Conservation (phyloP, 192 early-diverging fungal genomes). For the Coemansia sp. region DNA sequence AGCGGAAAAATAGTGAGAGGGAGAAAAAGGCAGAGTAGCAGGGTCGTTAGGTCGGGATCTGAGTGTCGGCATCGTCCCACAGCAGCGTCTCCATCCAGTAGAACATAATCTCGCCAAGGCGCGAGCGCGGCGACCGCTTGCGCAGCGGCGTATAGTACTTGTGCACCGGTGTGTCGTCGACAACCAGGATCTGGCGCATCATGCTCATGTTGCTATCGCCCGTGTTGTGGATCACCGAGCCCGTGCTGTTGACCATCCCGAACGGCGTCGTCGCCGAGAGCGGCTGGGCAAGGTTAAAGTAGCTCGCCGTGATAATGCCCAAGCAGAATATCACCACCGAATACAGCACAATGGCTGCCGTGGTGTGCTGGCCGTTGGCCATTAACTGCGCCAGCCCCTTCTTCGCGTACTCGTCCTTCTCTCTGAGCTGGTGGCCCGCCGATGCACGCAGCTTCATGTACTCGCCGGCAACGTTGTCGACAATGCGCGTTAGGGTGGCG, state of each 20-base stretch:
- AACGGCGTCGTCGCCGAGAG: slow-evolving; percentile 23
- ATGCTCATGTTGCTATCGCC: slow-evolving; percentile 29
- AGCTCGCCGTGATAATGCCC: slow-evolving; percentile 49
- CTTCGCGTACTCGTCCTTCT: slow-evolving; percentile 1
- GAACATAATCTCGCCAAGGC: slow-evolving; percentile 48
- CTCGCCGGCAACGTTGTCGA: slow-evolving; percentile 46
- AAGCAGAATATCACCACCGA: slow-evolving; percentile 49
- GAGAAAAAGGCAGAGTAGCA: no score
- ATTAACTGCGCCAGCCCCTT: slow-evolving; percentile 24
- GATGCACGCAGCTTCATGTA: slow-evolving; percentile 5
- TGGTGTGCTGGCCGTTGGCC: slow-evolving; percentile 41
- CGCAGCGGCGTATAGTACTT: slow-evolving; percentile 44
- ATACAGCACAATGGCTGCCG: slow-evolving; percentile 42
- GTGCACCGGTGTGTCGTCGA: slow-evolving; percentile 42
- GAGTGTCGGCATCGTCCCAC: slow-evolving; percentile 43
- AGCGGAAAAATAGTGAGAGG: no score
- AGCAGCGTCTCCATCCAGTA: slow-evolving; percentile 57
- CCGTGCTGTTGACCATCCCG: slow-evolving; percentile 28
- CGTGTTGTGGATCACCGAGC: background rate
- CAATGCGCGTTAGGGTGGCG: slow-evolving; percentile 41
- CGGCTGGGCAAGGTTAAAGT: slow-evolving; percentile 43
- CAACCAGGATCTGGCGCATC: slow-evolving; percentile 48
- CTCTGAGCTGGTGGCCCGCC: slow-evolving; percentile 7
- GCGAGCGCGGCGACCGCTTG: slow-evolving; percentile 43
- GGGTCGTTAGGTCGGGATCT: slow-evolving; percentile 41